Evolutionary conservation across 768 basidiomycete species (phyloP), one percentile per base, ranked within the genome.

Genomic region (Lentinula edodes): DNA sequence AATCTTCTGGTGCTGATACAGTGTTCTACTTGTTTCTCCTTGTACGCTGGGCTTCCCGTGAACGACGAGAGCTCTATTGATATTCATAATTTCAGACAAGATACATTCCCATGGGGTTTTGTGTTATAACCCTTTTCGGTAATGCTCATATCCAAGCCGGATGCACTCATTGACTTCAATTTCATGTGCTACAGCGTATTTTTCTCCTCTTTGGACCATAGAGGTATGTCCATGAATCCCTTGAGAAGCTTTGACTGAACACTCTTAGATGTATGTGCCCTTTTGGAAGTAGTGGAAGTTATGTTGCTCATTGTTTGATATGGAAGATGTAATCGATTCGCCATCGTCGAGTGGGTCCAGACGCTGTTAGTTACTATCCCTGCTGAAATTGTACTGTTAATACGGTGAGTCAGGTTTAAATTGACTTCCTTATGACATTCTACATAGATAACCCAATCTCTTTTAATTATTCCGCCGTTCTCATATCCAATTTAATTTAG

Each of bases 301-400:
- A 43, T 23, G 28, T 28, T 28, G 28, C 28, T n/a, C 34, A 20
- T 52, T 48, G 48, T 55, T 6, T 53, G 43, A 32, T 6, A 23
- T 36, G 20, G 20, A 42, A 72, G 70, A 38, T 72, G 71, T 61
- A 63, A 70, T 53, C 70, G 69, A 15, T 72, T 72, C 53, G 70
- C 70, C 9, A 70, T 71, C 39, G 69, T 71, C 3, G 68, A 72
- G 62, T 72, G 70, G 70, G 54, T 70, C 13, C 68, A 72, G 54
- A 70, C 70, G 7, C 63, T 72, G 6, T 64, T 71, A 13, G 67
- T 69, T 34, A 66, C 69, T 20, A 62, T 72, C 12, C 70, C 69
- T 9, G 71, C 71, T 1, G 71, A 72, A 61, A 55, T 65, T 8
- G 67, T 72, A 10, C 58, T 72, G 36, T 46, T 71, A 18, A 52